Evolutionary conservation across 441 rosid genomes (phyloP).

Genomic region (Gossypium gossypioides): DNA sequence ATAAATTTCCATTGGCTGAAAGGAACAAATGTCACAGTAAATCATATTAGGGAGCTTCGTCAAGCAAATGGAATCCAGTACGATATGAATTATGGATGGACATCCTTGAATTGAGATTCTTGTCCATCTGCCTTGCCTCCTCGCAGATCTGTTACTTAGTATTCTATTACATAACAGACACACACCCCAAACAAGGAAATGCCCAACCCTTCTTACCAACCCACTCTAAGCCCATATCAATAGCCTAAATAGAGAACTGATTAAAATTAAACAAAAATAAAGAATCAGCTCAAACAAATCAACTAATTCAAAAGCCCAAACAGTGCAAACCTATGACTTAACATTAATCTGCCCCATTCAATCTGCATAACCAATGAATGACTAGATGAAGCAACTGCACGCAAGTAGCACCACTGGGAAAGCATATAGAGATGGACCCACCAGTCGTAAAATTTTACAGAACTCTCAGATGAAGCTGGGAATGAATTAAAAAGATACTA

Average conservation of each 20-base stretch:
- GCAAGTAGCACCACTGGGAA: slow-evolving; percentile 15
- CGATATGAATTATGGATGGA: slow-evolving; percentile 46
- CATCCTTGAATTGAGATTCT: slow-evolving; percentile 37
- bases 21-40: slow-evolving; percentile 69
- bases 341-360: slow-evolving; percentile 11
- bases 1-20: slow-evolving; percentile 98
- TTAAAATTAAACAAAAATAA: not conserved
- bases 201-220: slow-evolving; percentile 9
- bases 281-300: not conserved
- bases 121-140: slow-evolving; percentile 47
- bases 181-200: slow-evolving; percentile 3
- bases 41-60: slow-evolving; percentile 58
- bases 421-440: slow-evolving; percentile 15
- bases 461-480: slow-evolving; percentile 32
- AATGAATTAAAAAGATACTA: slow-evolving; percentile 38
- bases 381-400: slow-evolving; percentile 15
- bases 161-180: slow-evolving; percentile 10
- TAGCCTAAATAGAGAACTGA: not conserved
- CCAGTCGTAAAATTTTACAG: slow-evolving; percentile 18
- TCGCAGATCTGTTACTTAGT: slow-evolving; percentile 25
- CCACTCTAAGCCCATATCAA: not conserved
- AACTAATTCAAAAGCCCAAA: not conserved
- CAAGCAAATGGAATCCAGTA: slow-evolving; percentile 54
- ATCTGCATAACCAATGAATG: slow-evolving; percentile 11
- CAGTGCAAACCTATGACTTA: not conserved